These are phyloP conservation scores for Logfia minima DNA, from an alignment of 129 eudicot species.

Conservation along the genomic window DNA sequence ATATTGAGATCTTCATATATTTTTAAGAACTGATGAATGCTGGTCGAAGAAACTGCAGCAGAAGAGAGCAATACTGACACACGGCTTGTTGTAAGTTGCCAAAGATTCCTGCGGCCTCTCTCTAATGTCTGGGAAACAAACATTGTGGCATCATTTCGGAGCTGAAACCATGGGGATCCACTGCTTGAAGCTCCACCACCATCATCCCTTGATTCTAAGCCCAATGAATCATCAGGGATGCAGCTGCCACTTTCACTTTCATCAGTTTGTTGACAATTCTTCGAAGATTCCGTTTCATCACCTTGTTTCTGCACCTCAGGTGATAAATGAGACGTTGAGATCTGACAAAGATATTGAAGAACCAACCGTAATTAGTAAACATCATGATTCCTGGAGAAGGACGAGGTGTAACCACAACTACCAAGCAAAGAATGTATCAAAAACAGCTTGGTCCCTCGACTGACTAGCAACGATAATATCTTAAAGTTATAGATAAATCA, in stretches of 20 bases:
- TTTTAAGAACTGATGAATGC: constrained; percentile 89
- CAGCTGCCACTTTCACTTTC: constrained; percentile 33
- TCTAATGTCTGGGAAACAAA: constrained; percentile 75
- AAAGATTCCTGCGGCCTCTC: constrained; percentile 84
- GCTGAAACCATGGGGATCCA: constrained; percentile 92
- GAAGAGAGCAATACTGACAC: constrained; percentile 89
- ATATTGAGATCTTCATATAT: constrained; percentile 82
- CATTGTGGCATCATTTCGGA: constrained; percentile 75
- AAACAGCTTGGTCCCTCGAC: constrained; percentile 2
- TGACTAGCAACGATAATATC: neutral
- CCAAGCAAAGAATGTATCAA: neutral
- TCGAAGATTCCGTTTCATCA: constrained; percentile 23
- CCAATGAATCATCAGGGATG: constrained; percentile 27
- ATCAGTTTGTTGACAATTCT: constrained; percentile 37
- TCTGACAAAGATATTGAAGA: constrained; percentile 37
- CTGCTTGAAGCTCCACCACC: constrained; percentile 79
- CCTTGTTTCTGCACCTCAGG: constrained; percentile 42
- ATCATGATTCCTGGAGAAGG: neutral
- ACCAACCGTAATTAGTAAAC: constrained; percentile 11
- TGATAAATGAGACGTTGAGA: constrained; percentile 32
- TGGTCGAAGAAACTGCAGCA: constrained; percentile 78
- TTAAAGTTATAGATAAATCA: constrained; percentile 12
- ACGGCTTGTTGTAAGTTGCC: constrained; percentile 96
- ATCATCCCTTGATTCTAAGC: constrained; percentile 58
- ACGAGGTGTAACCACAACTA: neutral